Evolutionary conservation across 345 rosid species (phyloP), one percentile per base, ranked within the genome.

Genomic region (Anacardium occidentale): DNA sequence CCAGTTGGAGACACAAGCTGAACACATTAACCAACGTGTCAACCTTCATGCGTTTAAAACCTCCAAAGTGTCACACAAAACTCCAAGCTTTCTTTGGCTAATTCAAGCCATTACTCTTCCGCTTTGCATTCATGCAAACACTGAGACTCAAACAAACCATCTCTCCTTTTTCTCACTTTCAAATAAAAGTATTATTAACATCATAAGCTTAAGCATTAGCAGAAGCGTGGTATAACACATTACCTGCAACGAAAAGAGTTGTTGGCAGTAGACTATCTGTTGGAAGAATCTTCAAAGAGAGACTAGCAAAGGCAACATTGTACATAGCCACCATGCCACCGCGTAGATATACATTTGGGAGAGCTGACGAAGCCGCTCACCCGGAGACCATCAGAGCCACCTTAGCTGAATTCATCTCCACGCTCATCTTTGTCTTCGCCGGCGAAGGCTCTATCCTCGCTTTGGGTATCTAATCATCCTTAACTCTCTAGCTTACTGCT

Each of bases 381-480:
- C 89, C 85, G 2, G 85, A 85, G 72, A 79, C 83, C 74, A 74
- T 83, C 34, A 79, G 84, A 70, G 93, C 97, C 66, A 44, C 86
- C 71, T 50, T 88, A 66, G 90, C 95, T 57, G 93, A 91, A 81
- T 80, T 91, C 76, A 48, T 91, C 64, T 84, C 95, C 73, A 89
- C 93, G 50, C 80, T 83, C 68, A 84, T 88, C 81, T 91, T 89
- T 52, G 90, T 91, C 37, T 91, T 91, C 17, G 89, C 91, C 14
- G 91, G 95, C 57, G 95, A 85, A 77, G 97, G 97, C 77, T 88
- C 90, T 32, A 61, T 85, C 54, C 90, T 92, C 34, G 93, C 97
- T 79, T 86, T 92, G 4, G 81, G 93, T 85, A 53, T 11, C 48
- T 63, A 25, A 37, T 37, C 9, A 37, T 37, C 9, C 42, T 37